Evolutionary conservation across 129 eudicot genomes (phyloP).

Genomic region (Flaveria trinervia): DNA sequence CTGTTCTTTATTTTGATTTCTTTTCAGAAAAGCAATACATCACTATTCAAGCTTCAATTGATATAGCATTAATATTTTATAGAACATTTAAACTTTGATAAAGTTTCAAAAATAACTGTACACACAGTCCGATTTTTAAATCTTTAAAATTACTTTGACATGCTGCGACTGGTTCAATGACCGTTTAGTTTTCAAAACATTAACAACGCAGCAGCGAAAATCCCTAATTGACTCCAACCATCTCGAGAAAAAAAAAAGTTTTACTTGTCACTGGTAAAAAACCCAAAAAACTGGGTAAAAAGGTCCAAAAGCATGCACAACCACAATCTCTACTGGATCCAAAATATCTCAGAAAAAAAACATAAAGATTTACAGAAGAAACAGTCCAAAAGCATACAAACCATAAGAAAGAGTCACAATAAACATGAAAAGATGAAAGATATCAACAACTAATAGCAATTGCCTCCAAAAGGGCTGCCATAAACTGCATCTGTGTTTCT

Average conservation of each 20-base stretch:
- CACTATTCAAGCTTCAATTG: no score
- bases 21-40: no score
- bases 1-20: no score
- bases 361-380: slow-evolving; percentile 29
- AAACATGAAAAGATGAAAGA: slow-evolving; percentile 17
- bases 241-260: neutral
- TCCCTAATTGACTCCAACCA: neutral
- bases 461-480: slow-evolving; percentile 56
- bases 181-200: no score
- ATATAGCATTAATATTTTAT: no score
- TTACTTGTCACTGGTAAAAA: no score
- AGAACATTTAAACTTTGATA: no score
- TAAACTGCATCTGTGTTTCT: slow-evolving; percentile 64
- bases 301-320: neutral
- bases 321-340: slow-evolving; percentile 19
- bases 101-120: no score
- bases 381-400: slow-evolving; percentile 29
- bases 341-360: slow-evolving; percentile 19
- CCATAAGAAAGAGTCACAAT: slow-evolving; percentile 7
- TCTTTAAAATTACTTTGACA: no score
- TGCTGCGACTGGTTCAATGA: no score
- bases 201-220: neutral
- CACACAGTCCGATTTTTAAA: no score
- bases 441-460: slow-evolving; percentile 54
- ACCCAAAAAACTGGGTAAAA: neutral